Evolutionary conservation across 2,329 filamentous ascomycete genomes (phyloP).

Genomic region (Chlorencoelia australis): DNA sequence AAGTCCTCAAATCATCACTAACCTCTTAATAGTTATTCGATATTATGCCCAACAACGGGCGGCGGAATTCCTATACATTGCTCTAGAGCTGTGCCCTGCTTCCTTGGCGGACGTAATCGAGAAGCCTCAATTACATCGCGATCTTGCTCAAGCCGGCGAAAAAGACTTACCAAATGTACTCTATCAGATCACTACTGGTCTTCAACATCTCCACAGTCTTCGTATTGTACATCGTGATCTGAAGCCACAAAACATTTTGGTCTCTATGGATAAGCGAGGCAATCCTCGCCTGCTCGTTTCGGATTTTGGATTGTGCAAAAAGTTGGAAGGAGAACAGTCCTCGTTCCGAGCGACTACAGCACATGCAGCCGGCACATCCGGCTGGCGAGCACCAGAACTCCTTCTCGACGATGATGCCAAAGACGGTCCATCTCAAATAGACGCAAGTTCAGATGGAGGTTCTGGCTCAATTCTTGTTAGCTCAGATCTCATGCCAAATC

Average conservation of each 20-base stretch:
- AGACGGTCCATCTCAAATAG: constrained; percentile 36
- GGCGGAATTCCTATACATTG: constrained; percentile 89
- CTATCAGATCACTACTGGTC: constrained; percentile 80
- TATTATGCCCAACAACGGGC: constrained; percentile 91
- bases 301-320: constrained; percentile 96
- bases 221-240: constrained; percentile 95
- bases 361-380: constrained; percentile 84
- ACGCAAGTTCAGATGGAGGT: constrained; percentile 47
- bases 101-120: constrained; percentile 88
- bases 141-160: constrained; percentile 63
- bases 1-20: constrained; percentile 16
- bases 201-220: constrained; percentile 80
- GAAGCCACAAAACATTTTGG: constrained; percentile 95
- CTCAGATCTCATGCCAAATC: constrained; percentile 49
- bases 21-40: constrained; percentile 59
- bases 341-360: constrained; percentile 92
- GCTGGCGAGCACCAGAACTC: constrained; percentile 93
- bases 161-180: constrained; percentile 70
- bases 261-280: constrained; percentile 60
- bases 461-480: constrained; percentile 48
- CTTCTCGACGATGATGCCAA: constrained; percentile 68
- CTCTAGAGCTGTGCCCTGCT: constrained; percentile 84
- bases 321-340: constrained; percentile 85
- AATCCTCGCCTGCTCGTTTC: constrained; percentile 85
- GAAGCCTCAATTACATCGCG: constrained; percentile 55